Percentiles rank a stretch among this genome's conserved stretches.
phyloP scores from a whole-genome alignment of 2,329 filamentous ascomycete species.

The Tolypocladium cylindrosporum region DNA sequence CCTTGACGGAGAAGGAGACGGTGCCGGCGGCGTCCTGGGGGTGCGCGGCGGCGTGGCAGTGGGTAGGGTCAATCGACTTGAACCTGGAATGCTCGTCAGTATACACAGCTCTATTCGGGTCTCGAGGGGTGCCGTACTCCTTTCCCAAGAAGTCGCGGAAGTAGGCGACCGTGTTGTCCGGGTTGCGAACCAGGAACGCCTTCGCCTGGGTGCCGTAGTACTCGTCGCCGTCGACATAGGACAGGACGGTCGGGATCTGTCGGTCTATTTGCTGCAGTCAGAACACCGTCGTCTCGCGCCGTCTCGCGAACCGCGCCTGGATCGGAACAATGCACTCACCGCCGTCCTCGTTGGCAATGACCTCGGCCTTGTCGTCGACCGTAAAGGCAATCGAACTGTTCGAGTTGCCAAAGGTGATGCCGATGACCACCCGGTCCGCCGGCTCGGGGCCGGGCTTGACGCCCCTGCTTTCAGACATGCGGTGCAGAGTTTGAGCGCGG shows the following conservation, averaged over 20 bases:
- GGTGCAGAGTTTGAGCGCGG: conserved; percentile 4
- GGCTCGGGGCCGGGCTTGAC: conserved; percentile 38
- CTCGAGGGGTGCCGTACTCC: conserved; percentile 47
- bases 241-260: conserved; percentile 89
- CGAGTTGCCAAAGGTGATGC: conserved; percentile 95
- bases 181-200: conserved; percentile 83
- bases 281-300: background rate
- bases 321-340: conserved; percentile 40
- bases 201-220: conserved; percentile 96
- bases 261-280: conserved; percentile 53
- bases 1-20: conserved; percentile 75
- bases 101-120: background rate
- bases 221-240: conserved; percentile 92
- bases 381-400: conserved; percentile 96
- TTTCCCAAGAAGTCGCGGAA: conserved; percentile 95
- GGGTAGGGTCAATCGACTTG: conserved; percentile 92
- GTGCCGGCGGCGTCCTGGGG: conserved; percentile 63
- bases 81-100: conserved; percentile 40
- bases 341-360: conserved; percentile 98
- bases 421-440: conserved; percentile 64
- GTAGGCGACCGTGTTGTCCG: conserved; percentile 86
- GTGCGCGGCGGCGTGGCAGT: conserved; percentile 88
- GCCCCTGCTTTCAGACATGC: conserved; percentile 38
- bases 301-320: background rate
- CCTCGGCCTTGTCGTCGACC: conserved; percentile 86